Evolutionary conservation across 345 rosid genomes (phyloP).

Genomic region (Populus nigra): DNA sequence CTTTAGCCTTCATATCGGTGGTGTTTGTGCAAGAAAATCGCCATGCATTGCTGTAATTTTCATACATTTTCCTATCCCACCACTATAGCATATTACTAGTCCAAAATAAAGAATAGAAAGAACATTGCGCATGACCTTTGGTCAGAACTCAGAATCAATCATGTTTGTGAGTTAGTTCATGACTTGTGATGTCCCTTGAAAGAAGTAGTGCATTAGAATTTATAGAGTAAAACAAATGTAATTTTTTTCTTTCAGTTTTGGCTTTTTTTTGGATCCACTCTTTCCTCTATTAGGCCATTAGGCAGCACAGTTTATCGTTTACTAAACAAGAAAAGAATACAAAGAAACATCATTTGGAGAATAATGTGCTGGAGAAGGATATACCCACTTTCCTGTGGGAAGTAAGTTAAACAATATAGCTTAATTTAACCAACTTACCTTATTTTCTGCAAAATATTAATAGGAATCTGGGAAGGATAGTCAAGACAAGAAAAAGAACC

Average conservation of each 20-base stretch:
- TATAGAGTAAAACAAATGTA: neutral
- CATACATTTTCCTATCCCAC: neutral
- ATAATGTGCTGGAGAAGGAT: neutral
- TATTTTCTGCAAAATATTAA: slow-evolving; percentile 18
- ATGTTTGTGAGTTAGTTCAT: neutral
- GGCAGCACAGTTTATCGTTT: neutral
- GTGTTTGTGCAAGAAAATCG: too few relatives aligned
- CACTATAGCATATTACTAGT: neutral
- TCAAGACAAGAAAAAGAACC: slow-evolving; percentile 89
- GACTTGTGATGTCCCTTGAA: neutral
- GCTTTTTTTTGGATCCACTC: neutral
- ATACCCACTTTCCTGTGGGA: neutral
- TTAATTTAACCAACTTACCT: neutral
- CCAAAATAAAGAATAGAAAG: neutral
- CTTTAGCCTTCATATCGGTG: neutral
- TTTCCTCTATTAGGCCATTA: neutral
- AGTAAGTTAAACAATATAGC: neutral
- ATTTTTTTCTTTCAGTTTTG: neutral
- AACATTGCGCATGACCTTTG: neutral
- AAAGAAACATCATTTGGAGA: neutral
- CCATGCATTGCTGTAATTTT: neutral
- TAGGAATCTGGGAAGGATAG: slow-evolving; percentile 96
- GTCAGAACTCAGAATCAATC: neutral
- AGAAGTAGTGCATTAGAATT: neutral
- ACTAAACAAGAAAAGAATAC: neutral